phyloP scores from a whole-genome alignment of 2,329 filamentous ascomycete species.

The Phyllachora maydis region DNA sequence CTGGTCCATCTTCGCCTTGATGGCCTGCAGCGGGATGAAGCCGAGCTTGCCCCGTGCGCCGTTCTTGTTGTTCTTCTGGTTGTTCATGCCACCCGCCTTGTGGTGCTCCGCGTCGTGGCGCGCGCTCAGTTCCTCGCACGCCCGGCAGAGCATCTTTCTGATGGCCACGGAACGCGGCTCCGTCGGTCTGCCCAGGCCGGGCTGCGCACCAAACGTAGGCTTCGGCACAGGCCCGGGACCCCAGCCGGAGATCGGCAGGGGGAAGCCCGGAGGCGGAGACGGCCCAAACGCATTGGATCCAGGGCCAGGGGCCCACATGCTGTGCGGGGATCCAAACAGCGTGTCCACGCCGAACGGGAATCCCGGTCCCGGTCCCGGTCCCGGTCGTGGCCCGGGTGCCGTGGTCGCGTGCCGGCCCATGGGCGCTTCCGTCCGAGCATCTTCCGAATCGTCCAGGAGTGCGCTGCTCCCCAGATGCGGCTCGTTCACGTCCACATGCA shows the following conservation, averaged over 20 bases:
- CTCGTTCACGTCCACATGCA: slow-evolving; percentile 46
- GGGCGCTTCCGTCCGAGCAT: slow-evolving; percentile 16
- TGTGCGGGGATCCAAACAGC: slow-evolving; percentile 5
- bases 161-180: slow-evolving; percentile 48
- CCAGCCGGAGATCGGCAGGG: slow-evolving; percentile 4
- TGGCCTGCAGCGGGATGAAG: slow-evolving; percentile 47
- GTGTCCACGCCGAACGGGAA: slow-evolving; percentile 9
- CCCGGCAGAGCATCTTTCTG: slow-evolving; percentile 54
- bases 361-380: slow-evolving; percentile 17
- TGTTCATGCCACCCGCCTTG: slow-evolving; percentile 9
- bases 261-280: slow-evolving; percentile 24
- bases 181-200: slow-evolving; percentile 19
- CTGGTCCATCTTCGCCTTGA: slow-evolving; percentile 44
- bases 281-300: slow-evolving; percentile 10
- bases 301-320: slow-evolving; percentile 7
- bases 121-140: slow-evolving; percentile 41
- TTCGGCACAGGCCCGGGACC: slow-evolving; percentile 3
- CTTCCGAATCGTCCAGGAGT: slow-evolving; percentile 56
- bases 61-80: too few relatives aligned
- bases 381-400: slow-evolving; percentile 24
- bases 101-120: slow-evolving; percentile 9
- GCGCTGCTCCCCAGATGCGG: slow-evolving; percentile 82
- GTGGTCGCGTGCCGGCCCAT: slow-evolving; percentile 2
- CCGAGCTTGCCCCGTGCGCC: slow-evolving; percentile 25
- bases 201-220: slow-evolving; percentile 9